phyloP scores from a whole-genome alignment of 1,139 yeast species.

The Trichomonascaceae sp. region DNA sequence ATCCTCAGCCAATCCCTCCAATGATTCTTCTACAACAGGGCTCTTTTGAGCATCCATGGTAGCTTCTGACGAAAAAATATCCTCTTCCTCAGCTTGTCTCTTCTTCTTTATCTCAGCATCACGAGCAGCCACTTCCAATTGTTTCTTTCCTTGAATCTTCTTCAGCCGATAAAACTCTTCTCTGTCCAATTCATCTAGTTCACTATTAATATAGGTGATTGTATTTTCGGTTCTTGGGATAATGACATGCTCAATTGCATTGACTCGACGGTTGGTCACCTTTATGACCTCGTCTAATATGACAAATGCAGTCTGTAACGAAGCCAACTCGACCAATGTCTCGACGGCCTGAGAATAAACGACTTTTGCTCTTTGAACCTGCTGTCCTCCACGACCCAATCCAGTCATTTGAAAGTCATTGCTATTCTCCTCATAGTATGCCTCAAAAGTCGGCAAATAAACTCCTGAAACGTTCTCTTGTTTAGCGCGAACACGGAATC shows the following conservation, averaged over 20 bases:
- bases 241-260: constrained; percentile 97
- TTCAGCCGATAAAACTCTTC: constrained; percentile 95
- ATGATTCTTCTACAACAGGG: constrained; percentile 3
- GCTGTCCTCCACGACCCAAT: constrained; percentile 97
- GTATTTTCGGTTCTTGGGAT: constrained; percentile 97
- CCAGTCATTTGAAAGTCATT: constrained; percentile 96
- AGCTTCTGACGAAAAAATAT: constrained; percentile 2
- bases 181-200: constrained; percentile 94
- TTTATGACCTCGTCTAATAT: constrained; percentile 96
- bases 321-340: constrained; percentile 90
- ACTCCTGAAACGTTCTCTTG: constrained; percentile 98
- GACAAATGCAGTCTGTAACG: constrained; percentile 85
- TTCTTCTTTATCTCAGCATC: constrained; percentile 55
- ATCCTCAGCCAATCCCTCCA: constrained; percentile 10
- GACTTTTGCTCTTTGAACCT: constrained; percentile 87
- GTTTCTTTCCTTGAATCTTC: constrained; percentile 96
- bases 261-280: constrained; percentile 96
- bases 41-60: constrained; percentile 3
- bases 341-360: constrained; percentile 95
- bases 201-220: constrained; percentile 84
- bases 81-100: constrained; percentile 13
- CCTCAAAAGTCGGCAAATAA: constrained; percentile 84
- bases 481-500: constrained; percentile 84
- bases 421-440: constrained; percentile 72
- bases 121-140: constrained; percentile 61